Evolutionary conservation across 2,329 filamentous ascomycete genomes (phyloP).

Genomic region (Lasiodiplodia gonubiensis): DNA sequence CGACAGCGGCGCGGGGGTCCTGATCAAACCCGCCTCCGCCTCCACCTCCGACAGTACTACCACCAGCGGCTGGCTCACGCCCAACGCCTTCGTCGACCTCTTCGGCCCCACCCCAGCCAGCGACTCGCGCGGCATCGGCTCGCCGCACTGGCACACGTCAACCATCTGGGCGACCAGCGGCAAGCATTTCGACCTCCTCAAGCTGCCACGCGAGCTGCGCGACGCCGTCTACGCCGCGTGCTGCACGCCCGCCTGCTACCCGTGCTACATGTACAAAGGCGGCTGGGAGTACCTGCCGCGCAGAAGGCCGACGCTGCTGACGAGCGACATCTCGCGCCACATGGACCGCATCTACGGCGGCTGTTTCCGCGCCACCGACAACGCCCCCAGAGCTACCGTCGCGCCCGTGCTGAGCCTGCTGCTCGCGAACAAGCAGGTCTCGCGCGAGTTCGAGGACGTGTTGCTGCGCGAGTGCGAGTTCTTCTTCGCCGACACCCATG

Average conservation of each 20-base stretch:
- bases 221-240: background rate
- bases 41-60: background rate
- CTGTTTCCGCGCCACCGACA: fast-evolving
- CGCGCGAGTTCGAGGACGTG: background rate
- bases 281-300: too few relatives aligned
- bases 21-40: background rate
- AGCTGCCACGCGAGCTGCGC: background rate
- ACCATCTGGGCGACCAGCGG: background rate
- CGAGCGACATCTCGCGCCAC: too few relatives aligned
- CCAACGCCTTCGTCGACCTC: background rate
- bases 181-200: background rate
- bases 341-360: too few relatives aligned
- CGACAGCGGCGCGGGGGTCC: too few relatives aligned
- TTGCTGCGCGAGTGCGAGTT: background rate
- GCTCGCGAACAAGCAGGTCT: background rate
- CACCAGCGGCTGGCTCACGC: background rate
- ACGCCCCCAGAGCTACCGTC: fast-evolving
- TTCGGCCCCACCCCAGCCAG: background rate
- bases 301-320: fast-evolving
- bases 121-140: background rate
- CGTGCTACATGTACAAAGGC: too few relatives aligned
- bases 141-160: background rate
- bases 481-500: background rate
- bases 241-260: background rate
- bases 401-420: background rate